Base-by-base conservation (phyloP, 2,329 filamentous ascomycete species). In the Penicillium sp. region DNA sequence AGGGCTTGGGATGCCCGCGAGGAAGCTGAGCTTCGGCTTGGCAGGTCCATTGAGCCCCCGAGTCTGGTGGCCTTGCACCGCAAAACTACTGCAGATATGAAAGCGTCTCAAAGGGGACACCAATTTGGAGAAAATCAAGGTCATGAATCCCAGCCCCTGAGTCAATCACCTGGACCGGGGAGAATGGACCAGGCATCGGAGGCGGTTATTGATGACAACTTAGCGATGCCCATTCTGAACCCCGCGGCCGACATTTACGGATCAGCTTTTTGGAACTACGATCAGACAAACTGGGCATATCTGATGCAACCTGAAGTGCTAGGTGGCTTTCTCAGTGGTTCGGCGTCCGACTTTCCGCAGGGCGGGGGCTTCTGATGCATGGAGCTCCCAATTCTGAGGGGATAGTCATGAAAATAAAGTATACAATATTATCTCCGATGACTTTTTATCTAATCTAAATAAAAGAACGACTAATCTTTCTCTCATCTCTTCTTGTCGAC, bases 1-100 rank as follows among this genome's bases (percentile, higher is more conserved):
- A 83, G 82, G 58, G 81, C 82, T 0, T 86, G 83, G 83, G 77
- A 79, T 38, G 79, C 78, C 2, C 76, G 78, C 47, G 77, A 78
- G 56, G 70, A 74, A 1, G 76, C 77, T 10, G 73, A 77, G 54
- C 54, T 68, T 4, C 70, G 72, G 44, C 65, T 70, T 6, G 80
- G 79, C 0, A 73, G 71, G 27, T 23, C 9, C 12, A 23, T 50
- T 8, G 44, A 55, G 27, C 28, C 44, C 3, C 54, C 47, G n/a
- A 44, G 33, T 7, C n/a, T 54, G 8, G 33, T 37, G 3, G 15
- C 15, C 12, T 18, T 37, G 18, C 33, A 37, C 33, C 15, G 33
- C 4, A 18, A 37, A 10, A 8, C 2, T 2, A 20, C 18, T 37
- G 15, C 15, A 37, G 15, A 37, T 9, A 20, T 12, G 9, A 37